Conservation (phyloP, 768 basidiomycete species). For the Collybiopsis luxurians region DNA sequence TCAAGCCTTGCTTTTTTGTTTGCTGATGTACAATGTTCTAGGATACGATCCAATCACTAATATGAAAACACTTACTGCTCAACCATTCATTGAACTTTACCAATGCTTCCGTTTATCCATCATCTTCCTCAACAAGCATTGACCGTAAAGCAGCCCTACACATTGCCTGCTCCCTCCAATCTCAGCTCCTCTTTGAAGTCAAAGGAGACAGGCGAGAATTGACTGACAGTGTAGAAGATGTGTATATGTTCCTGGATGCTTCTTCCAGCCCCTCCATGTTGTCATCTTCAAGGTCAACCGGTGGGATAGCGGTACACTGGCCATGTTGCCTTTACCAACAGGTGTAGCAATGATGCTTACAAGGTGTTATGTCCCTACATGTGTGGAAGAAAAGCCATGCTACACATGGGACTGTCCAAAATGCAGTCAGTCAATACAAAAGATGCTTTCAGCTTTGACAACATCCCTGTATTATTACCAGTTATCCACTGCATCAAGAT, state of each 20-base stretch:
- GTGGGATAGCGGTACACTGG: slow-evolving; percentile 35
- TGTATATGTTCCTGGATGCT: slow-evolving; percentile 91
- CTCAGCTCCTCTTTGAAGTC: slow-evolving; percentile 93
- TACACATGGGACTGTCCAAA: slow-evolving; percentile 83
- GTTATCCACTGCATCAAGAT: slow-evolving; percentile 19
- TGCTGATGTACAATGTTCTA: slow-evolving; percentile 21
- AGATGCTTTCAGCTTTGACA: slow-evolving; percentile 17
- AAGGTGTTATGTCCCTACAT: slow-evolving; percentile 85
- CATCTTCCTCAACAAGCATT: not conserved
- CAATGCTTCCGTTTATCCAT: not conserved
- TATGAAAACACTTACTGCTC: slow-evolving; percentile 81
- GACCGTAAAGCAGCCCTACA: slow-evolving; percentile 84
- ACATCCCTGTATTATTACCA: slow-evolving; percentile 26
- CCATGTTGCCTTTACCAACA: slow-evolving; percentile 57
- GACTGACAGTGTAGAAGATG: slow-evolving; percentile 87
- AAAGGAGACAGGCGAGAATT: slow-evolving; percentile 89
- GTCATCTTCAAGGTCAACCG: slow-evolving; percentile 8
- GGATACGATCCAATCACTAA: slow-evolving; percentile 88
- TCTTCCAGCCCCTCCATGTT: slow-evolving; percentile 32
- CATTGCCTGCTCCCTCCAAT: slow-evolving; percentile 88
- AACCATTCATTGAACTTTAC: slow-evolving; percentile 69
- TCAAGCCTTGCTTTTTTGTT: not conserved
- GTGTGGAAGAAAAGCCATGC: slow-evolving; percentile 76
- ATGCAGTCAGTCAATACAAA: slow-evolving; percentile 37
- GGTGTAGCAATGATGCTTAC: slow-evolving; percentile 90